Conservation (phyloP, 306 rosid species). For the Astragalus membranaceus region DNA sequence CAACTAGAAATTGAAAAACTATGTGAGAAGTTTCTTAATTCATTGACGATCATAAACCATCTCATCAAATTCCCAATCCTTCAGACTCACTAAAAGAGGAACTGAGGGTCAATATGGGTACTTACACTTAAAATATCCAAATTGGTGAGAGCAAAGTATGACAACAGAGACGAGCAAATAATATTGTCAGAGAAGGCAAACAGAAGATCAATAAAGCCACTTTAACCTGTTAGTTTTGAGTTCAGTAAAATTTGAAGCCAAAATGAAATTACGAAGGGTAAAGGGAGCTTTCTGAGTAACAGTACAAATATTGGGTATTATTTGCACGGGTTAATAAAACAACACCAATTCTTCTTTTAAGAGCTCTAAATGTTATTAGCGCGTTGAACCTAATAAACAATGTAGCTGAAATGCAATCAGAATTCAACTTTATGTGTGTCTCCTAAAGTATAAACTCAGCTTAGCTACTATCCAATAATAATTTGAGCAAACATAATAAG, state of each 20-base stretch:
- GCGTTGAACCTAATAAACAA: not conserved
- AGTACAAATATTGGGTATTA: not conserved
- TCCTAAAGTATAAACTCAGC: not conserved
- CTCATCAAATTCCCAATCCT: not conserved
- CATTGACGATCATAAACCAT: not conserved
- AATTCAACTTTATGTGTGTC: not conserved
- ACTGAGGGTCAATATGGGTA: not conserved
- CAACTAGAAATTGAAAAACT: not conserved
- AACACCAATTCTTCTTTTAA: not conserved
- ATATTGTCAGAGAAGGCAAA: not conserved
- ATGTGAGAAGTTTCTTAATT: not conserved
- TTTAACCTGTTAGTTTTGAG: not conserved
- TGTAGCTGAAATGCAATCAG: not conserved
- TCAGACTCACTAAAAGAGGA: not conserved
- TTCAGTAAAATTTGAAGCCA: not conserved
- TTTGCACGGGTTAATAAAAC: not conserved
- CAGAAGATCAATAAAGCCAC: not conserved
- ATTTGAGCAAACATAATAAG: not conserved
- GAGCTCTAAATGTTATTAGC: not conserved
- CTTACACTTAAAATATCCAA: not conserved
- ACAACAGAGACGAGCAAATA: not conserved
- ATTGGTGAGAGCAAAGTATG: not conserved
- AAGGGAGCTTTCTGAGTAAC: not conserved
- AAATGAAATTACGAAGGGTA: not conserved
- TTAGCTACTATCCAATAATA: conserved; percentile 5